Base-by-base conservation (phyloP, 1,139 yeast genomes). In the Pichia inconspicua region DNA sequence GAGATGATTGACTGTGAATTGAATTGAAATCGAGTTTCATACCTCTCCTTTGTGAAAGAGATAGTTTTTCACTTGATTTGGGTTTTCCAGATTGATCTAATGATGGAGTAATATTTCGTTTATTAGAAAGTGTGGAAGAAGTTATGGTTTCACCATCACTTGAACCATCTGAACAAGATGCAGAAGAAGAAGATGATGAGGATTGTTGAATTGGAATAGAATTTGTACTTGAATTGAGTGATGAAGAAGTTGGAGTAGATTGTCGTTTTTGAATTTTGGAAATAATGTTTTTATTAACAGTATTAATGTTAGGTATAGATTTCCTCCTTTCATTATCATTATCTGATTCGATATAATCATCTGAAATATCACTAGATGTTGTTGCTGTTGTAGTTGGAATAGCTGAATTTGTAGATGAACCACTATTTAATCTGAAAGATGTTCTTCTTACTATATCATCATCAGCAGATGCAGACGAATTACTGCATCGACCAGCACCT, bases 21-120 rank as follows among this genome's bases (percentile, higher is more conserved):
- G 71, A 71, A 39, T 58, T 58, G 51, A 75, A 66, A 55, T 73
- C 70, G 44, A 77, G 58, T 50, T 74, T 75, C 76, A 77, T 68
- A 1, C 81, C 84, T 59, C 84, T 66, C 63, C 84, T 70, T 63
- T 78, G 81, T 1, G 84, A 77, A 37, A 80, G 65, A 1, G 84
- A 74, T 2, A 77, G n/a, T 22, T 37, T 37, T 12, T 19, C 25
- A 37, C 4, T 37, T 19, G 28, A 12, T 37, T 37, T 73, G 55
- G 73, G 76, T 10, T 15, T 30, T 19, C 27, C 34, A 15, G 19
- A 14, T n/a, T 8, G 12, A 30, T 30, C 22, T 5, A 5, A 2
- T 3, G 12, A 22, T 19, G 40, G 40, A 15, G 37, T 15, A 8
- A 15, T 34, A 19, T 37, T 37, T 19, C 27, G 27, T 25, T 39